Evolutionary conservation across 331 rosid species (phyloP).

Genomic region (Pyrus hybrid): DNA sequence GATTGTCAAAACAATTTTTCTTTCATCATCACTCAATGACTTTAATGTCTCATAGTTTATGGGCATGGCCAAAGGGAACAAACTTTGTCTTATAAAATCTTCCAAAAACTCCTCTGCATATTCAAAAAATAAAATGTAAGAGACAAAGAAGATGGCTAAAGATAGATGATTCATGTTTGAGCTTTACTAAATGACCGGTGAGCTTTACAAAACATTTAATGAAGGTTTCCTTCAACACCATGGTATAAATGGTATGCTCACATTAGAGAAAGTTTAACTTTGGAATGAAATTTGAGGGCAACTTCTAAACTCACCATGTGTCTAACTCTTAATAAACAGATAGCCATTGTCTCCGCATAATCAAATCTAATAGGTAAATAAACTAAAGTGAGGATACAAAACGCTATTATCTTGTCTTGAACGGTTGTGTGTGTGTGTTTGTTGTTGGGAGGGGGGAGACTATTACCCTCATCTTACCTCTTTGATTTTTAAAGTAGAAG

Average conservation of each 20-base stretch:
- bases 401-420: background rate
- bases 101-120: conserved; percentile 72
- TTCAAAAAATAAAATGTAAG: conserved; percentile 12
- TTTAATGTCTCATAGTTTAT: conserved; percentile 63
- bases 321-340: background rate
- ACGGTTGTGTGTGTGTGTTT: too few relatives aligned
- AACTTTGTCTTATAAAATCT: conserved; percentile 61
- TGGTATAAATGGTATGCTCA: background rate
- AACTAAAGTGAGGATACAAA: background rate
- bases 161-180: background rate
- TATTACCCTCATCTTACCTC: background rate
- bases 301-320: background rate
- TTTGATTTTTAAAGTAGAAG: background rate
- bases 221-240: background rate
- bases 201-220: background rate
- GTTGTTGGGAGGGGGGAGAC: too few relatives aligned
- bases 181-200: background rate
- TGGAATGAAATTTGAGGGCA: background rate
- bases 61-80: conserved; percentile 72
- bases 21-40: conserved; percentile 53
- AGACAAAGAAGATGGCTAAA: background rate
- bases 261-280: background rate
- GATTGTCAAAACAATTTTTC: conserved; percentile 77
- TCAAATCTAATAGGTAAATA: background rate
- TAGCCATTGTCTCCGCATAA: background rate